A percentile compares a stretch with the other conserved stretches of the same genome.
Evolutionary conservation across 2,329 filamentous ascomycete genomes (phyloP).

Genomic region (Colletotrichum spaethianum): DNA sequence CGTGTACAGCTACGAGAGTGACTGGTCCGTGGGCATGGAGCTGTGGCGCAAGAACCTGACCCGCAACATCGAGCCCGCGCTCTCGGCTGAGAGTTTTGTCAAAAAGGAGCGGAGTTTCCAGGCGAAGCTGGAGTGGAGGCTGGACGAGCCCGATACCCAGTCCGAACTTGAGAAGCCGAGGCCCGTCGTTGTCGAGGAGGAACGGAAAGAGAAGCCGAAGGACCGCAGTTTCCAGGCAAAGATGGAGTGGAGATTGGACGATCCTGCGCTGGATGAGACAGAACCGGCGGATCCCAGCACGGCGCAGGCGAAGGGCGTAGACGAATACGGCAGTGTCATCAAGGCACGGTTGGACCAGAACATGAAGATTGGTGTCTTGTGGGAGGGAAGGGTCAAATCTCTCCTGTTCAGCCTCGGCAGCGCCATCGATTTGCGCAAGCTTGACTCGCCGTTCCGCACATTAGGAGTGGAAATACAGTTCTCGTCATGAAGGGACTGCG

Average conservation of each 20-base stretch:
- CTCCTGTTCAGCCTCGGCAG: slow-evolving; percentile 92
- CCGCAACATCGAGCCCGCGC: slow-evolving; percentile 29
- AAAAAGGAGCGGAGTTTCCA: slow-evolving; percentile 60
- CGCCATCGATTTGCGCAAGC: slow-evolving; percentile 82
- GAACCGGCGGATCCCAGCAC: slow-evolving; percentile 32
- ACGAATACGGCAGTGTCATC: slow-evolving; percentile 86
- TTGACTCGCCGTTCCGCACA: slow-evolving; percentile 83
- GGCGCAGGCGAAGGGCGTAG: slow-evolving; percentile 57
- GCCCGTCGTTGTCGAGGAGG: background rate
- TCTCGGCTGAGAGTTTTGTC: slow-evolving; percentile 42
- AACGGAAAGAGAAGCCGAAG: slow-evolving; percentile 39
- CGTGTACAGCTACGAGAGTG: slow-evolving; percentile 97
- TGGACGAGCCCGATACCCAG: slow-evolving; percentile 53
- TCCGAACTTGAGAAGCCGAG: background rate
- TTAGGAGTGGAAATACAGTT: slow-evolving; percentile 87
- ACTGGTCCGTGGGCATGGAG: slow-evolving; percentile 92
- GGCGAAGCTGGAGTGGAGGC: slow-evolving; percentile 65
- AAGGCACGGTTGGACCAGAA: slow-evolving; percentile 93
- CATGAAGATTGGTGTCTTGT: slow-evolving; percentile 86
- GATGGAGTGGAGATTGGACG: slow-evolving; percentile 64
- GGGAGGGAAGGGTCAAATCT: slow-evolving; percentile 95
- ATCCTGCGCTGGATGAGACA: slow-evolving; percentile 48
- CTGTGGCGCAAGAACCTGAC: slow-evolving; percentile 81
- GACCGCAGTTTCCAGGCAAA: slow-evolving; percentile 68
- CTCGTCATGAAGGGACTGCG: slow-evolving; percentile 71